Percentiles rank a stretch among this genome's conserved stretches.
Conservation (phyloP, 2,329 filamentous ascomycete genomes). For the Ophiosphaerella narmari region DNA sequence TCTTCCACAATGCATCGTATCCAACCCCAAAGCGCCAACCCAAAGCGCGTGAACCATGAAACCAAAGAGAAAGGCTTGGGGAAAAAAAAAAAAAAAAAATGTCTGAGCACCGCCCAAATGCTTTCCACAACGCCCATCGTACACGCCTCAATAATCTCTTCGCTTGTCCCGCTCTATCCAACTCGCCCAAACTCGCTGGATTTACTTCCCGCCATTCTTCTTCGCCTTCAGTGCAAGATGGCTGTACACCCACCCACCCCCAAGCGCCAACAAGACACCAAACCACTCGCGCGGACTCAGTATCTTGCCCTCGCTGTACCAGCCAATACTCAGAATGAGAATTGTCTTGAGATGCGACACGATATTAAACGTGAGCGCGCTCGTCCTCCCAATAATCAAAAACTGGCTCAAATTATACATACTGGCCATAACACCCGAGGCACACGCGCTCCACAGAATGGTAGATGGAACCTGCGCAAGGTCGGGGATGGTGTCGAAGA, state of each 20-base stretch:
- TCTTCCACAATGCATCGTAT: too few relatives aligned
- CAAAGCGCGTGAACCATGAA: too few relatives aligned
- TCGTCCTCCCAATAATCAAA: slow-evolving; percentile 48
- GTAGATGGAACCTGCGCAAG: slow-evolving; percentile 45
- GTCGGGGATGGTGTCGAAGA: slow-evolving; percentile 50
- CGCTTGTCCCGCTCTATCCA: too few relatives aligned
- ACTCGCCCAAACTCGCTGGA: too few relatives aligned
- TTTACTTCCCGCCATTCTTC: slow-evolving; percentile 36
- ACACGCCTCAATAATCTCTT: too few relatives aligned
- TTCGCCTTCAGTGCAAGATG: slow-evolving; percentile 47
- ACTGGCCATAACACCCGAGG: slow-evolving; percentile 51
- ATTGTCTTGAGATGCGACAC: slow-evolving; percentile 53
- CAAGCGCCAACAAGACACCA: slow-evolving; percentile 52
- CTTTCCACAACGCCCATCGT: too few relatives aligned
- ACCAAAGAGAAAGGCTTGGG: too few relatives aligned
- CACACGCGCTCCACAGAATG: slow-evolving; percentile 47
- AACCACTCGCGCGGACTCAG: slow-evolving; percentile 47
- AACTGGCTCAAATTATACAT: slow-evolving; percentile 51
- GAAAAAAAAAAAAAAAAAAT: too few relatives aligned
- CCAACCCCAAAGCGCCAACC: too few relatives aligned
- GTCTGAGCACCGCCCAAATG: too few relatives aligned
- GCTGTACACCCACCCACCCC: slow-evolving; percentile 53
- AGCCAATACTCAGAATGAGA: slow-evolving; percentile 52
- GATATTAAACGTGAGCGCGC: slow-evolving; percentile 48
- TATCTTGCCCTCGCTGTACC: slow-evolving; percentile 52